Percentiles rank a stretch among this genome's conserved stretches.
Conservation (phyloP, 208 protist species). For the Trypanosoma congolense region DNA sequence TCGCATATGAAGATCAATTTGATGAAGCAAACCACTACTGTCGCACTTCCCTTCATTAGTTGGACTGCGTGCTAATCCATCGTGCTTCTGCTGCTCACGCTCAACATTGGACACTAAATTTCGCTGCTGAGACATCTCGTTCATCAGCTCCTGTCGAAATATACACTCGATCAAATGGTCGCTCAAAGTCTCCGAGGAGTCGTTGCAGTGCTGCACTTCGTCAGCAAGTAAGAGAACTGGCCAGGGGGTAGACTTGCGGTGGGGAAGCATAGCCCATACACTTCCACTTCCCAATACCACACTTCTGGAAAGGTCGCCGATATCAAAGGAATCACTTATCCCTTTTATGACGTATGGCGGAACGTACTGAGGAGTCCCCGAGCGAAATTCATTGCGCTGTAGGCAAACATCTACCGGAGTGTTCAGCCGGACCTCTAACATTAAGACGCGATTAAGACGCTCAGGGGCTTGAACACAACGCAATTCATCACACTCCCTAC, state of each 20-base stretch:
- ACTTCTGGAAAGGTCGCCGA: conserved; percentile 1
- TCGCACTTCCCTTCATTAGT: neutral
- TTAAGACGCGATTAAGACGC: conserved; percentile 9
- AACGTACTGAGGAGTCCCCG: conserved; percentile 20
- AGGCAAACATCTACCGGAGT: conserved; percentile 42
- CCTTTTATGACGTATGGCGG: conserved; percentile 42
- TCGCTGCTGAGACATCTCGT: conserved; percentile 22
- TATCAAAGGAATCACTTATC: conserved; percentile 54
- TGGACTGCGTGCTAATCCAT: neutral
- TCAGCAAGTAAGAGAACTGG: conserved; percentile 12
- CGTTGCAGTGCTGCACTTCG: neutral
- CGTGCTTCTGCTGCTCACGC: neutral
- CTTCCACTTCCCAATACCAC: conserved; percentile 2
- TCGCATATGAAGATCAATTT: conserved; percentile 50
- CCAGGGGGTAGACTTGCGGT: conserved; percentile 8
- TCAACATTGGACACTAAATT: conserved; percentile 22
- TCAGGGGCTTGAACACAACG: neutral
- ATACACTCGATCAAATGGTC: conserved; percentile 7
- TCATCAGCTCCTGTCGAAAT: neutral
- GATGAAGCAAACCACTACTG: conserved; percentile 16
- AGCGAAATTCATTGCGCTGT: conserved; percentile 33
- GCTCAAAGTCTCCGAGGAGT: conserved; percentile 3
- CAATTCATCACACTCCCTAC: neutral
- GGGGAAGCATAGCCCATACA: conserved; percentile 14
- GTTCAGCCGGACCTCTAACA: conserved; percentile 49